Base-by-base conservation (phyloP, 805 yeast genomes). In the Barnettozyma wickerhamii region DNA sequence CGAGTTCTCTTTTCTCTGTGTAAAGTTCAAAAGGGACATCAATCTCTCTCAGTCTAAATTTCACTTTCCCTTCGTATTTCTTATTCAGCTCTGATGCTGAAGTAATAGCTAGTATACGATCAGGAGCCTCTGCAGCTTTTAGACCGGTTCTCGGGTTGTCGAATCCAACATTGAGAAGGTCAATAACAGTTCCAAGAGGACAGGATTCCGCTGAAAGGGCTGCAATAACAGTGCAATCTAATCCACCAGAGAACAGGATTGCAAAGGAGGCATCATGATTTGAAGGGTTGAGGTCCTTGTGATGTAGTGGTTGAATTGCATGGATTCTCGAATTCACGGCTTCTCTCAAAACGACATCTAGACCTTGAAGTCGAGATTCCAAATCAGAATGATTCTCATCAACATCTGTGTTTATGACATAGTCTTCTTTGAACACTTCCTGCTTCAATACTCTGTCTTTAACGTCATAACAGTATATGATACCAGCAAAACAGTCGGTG, bases 111-210 rank as follows among this genome's bases (percentile, higher is more conserved):
- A 93, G 65, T 37, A 70, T 62, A 35, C 99, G 66, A 61, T 93
- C 99, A 0, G 99, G 99, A 2, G 95, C 83, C n/a, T 78, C 76
- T 5, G 56, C 55, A 0, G 88, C 81, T 10, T 47, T 40, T 19
- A 72, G 60, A 1, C 78, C 75, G 0, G 91, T 81, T 41, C 99
- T 72, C 12, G 89, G 90, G 53, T 91, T 93, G 49, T 84, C 90
- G 60, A 93, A 93, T 0, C 95, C 95, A 5, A 93, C 99, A 44
- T 90, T 91, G 12, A 93, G 55, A n/a, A 93, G 66, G 56, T 91
- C 96, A 7, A 93, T 71, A 2, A 47, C 41, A 1, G 63, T 53
- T 28, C 60, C 55, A 43, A 51, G 31, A 39, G 41, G 41, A 15
- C 58, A 65, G 49, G 42, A 58, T 46, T 42, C 63, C 4, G 60